phyloP scores from a whole-genome alignment of 2,329 filamentous ascomycete genomes.

The Xylaria sp. region DNA sequence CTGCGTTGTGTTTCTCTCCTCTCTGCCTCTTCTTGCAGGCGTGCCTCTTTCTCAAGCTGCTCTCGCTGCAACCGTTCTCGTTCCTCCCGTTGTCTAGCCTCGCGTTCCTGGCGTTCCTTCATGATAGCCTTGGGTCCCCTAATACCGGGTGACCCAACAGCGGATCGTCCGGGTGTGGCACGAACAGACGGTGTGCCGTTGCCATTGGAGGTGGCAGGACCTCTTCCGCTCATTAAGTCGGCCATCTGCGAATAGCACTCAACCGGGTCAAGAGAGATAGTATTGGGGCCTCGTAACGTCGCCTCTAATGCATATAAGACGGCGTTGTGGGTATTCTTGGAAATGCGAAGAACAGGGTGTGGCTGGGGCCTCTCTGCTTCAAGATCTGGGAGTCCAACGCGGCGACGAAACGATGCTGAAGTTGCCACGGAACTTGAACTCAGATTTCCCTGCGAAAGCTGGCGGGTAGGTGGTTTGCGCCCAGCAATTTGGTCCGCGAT shows the following conservation, averaged over 20 bases:
- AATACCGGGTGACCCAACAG: slow-evolving; percentile 71
- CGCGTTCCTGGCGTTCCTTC: slow-evolving; percentile 82
- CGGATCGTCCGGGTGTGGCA: slow-evolving; percentile 56
- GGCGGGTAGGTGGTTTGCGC: slow-evolving; percentile 46
- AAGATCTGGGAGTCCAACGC: slow-evolving; percentile 45
- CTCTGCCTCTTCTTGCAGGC: slow-evolving; percentile 64
- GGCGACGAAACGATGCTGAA: slow-evolving; percentile 47
- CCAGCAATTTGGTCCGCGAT: slow-evolving; percentile 48
- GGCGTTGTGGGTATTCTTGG: slow-evolving; percentile 84
- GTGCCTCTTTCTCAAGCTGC: slow-evolving; percentile 66
- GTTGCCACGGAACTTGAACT: slow-evolving; percentile 55
- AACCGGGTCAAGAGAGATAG: slow-evolving; percentile 82
- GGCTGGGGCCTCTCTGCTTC: slow-evolving; percentile 51
- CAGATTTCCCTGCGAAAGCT: slow-evolving; percentile 60
- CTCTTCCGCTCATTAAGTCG: slow-evolving; percentile 72
- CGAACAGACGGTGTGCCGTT: slow-evolving; percentile 60
- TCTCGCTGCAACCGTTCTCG: slow-evolving; percentile 63
- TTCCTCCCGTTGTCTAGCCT: slow-evolving; percentile 74
- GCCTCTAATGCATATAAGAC: slow-evolving; percentile 94
- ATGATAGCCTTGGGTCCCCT: slow-evolving; percentile 91
- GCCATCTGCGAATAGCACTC: slow-evolving; percentile 96
- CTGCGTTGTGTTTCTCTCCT: slow-evolving; percentile 69
- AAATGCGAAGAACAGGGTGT: slow-evolving; percentile 71
- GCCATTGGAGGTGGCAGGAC: slow-evolving; percentile 64
- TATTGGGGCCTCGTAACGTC: slow-evolving; percentile 81